phyloP scores from a whole-genome alignment of 345 rosid genomes.

The Melaleuca alternifolia region DNA sequence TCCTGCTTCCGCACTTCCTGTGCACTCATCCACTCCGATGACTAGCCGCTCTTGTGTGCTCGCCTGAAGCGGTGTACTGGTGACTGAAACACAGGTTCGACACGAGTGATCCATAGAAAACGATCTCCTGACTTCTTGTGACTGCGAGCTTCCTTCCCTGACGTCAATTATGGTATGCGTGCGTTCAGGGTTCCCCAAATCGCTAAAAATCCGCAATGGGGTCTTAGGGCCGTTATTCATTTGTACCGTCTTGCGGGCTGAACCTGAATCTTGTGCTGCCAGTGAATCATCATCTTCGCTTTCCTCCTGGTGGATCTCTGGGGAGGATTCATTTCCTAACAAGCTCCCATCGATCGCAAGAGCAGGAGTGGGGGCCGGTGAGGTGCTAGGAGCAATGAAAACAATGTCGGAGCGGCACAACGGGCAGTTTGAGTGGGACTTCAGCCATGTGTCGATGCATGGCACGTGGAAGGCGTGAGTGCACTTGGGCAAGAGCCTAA shows the following conservation, averaged over 20 bases:
- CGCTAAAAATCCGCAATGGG: constrained; percentile 5
- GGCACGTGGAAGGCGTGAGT: constrained; percentile 71
- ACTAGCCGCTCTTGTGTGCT: neutral
- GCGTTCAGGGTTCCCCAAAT: neutral
- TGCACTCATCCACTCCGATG: constrained; percentile 6
- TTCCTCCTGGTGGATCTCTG: neutral
- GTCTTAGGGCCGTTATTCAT: constrained; percentile 4
- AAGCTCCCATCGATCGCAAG: neutral
- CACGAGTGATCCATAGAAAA: constrained; percentile 12
- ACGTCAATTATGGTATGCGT: neutral
- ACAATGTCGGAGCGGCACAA: constrained; percentile 65
- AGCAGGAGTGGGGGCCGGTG: constrained; percentile 1
- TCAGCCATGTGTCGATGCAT: constrained; percentile 91
- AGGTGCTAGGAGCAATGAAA: constrained; percentile 17
- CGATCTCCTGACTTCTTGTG: neutral
- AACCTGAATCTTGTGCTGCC: neutral
- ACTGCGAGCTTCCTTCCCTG: neutral
- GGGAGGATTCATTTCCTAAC: constrained; percentile 1
- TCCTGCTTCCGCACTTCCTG: constrained; percentile 3
- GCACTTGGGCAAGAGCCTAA: constrained; percentile 84
- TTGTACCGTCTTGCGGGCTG: neutral
- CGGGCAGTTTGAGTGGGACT: constrained; percentile 81
- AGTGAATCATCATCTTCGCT: neutral
- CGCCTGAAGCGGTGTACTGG: neutral
- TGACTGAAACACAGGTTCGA: neutral